Conservation (phyloP, 2,329 filamentous ascomycete species). For the Cercospora brassicicola region DNA sequence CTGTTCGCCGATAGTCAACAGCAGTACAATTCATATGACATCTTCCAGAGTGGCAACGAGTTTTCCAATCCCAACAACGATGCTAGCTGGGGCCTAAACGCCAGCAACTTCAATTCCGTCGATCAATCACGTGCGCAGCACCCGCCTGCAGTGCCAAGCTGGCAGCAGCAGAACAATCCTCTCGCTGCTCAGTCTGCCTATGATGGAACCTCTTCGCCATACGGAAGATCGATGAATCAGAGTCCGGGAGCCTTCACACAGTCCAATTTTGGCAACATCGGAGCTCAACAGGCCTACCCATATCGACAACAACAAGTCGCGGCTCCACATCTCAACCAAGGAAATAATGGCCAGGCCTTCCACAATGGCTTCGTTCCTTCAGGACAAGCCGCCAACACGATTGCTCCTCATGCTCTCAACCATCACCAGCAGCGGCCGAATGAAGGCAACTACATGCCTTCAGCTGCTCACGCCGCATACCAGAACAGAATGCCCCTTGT, state of each 20-base stretch:
- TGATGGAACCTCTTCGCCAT: constrained; percentile 27
- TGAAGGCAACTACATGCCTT: constrained; percentile 21
- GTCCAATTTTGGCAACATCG: constrained; percentile 29
- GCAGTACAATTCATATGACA: constrained; percentile 37
- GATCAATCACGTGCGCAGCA: constrained; percentile 34
- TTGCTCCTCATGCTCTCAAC: constrained; percentile 38
- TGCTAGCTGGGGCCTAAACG: constrained; percentile 38
- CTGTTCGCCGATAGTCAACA: constrained; percentile 35
- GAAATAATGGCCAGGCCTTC: constrained; percentile 25
- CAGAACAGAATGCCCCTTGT: constrained; percentile 15
- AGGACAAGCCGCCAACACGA: constrained; percentile 28
- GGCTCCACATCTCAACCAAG: constrained; percentile 21
- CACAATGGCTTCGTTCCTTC: constrained; percentile 22
- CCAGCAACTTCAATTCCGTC: constrained; percentile 28
- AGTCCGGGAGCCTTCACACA: constrained; percentile 33
- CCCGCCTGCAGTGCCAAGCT: constrained; percentile 24
- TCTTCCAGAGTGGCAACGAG: constrained; percentile 32
- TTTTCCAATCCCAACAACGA: constrained; percentile 32
- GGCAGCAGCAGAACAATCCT: constrained; percentile 33
- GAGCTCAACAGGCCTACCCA: constrained; percentile 25
- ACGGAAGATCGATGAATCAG: constrained; percentile 31
- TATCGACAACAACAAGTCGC: constrained; percentile 33
- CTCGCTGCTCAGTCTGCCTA: constrained; percentile 23
- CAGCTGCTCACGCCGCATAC: constrained; percentile 15
- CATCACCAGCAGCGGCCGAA: constrained; percentile 14